Evolutionary conservation across 306 rosid species (phyloP), one percentile per base, ranked within the genome.

Genomic region (Quercus agrifolia): DNA sequence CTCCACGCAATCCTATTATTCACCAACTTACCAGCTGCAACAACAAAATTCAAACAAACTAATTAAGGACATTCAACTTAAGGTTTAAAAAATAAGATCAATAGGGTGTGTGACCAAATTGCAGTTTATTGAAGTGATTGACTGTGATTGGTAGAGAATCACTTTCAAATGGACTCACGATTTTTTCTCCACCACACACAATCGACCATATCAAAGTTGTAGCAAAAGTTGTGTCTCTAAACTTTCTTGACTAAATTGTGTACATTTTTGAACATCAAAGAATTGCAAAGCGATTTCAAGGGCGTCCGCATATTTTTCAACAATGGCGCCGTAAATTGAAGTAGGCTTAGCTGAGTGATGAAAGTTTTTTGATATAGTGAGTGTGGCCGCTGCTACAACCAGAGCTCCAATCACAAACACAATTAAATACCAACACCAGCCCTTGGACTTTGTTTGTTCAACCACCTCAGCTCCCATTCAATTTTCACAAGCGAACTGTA

Each of bases 261-360:
- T 86, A 92, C 97, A 89, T 85, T 89, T 89, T 56, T 90, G 91
- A 74, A 77, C 25, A 55, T 92, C 93, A 1, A 90, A 87, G 82
- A 90, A 92, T 58, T 78, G 92, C 57, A 89, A 68, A 54, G 93
- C 82, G 74, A 89, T 71, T 51, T 86, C 79, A 56, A 88, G 85
- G 56, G 88, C 77, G 9, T 79, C 62, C 20, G 87, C 82, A 35
- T 91, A 89, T 76, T 82, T 74, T 19, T 80, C 80, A 4, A 82
- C 83, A 7, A 91, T 17, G 56, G 77, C 68, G 76, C 84, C 80
- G 0, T 74, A 51, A 59, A 28, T 70, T 44, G 63, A 27, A 35
- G 71, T 4, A 17, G 84, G 61, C 31, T 38, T 49, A 49, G 54
- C 19, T 55, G 77, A 61, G 75, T 31, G 84, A 63, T 56, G 76